Evolutionary conservation across 495 filamentous ascomycete species (phyloP).

Genomic region (Staphylotrichum longicolle): DNA sequence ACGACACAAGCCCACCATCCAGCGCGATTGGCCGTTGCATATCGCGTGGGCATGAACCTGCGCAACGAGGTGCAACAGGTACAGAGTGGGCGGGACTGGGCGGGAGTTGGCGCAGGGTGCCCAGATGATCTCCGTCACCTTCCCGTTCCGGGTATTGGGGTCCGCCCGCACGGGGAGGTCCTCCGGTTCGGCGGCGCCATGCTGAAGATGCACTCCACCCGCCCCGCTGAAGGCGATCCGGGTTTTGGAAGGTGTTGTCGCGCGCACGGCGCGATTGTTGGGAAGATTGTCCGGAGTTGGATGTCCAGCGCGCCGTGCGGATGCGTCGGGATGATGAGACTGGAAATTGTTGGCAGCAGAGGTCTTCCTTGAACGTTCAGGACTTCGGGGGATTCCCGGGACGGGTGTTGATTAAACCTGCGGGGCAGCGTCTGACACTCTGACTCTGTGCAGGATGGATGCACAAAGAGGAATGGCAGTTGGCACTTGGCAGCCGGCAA

Average conservation of each 20-base stretch:
- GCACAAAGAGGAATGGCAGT: too few species aligned
- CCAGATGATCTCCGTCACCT: conserved; percentile 5
- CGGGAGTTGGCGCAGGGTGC: too few species aligned
- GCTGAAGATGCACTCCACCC: conserved; percentile 1
- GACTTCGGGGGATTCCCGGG: too few species aligned
- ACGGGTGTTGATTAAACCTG: not conserved
- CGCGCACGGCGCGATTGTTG: not conserved
- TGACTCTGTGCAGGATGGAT: too few species aligned
- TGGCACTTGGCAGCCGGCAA: too few species aligned
- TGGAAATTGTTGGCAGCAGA: too few species aligned
- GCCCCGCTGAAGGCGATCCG: conserved; percentile 6
- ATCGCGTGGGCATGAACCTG: not conserved
- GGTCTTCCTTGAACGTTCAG: too few species aligned
- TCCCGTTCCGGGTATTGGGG: conserved; percentile 1
- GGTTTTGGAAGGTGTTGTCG: conserved; percentile 16
- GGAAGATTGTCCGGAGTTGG: too few species aligned
- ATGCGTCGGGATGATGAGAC: too few species aligned
- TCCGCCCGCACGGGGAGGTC: not conserved
- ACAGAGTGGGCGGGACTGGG: too few species aligned
- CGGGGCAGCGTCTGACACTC: not conserved
- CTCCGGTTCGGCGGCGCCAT: not conserved
- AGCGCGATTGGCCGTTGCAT: not conserved
- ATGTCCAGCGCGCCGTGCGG: too few species aligned
- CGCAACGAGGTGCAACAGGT: not conserved
- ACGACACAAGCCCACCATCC: not conserved